Evolutionary conservation across 768 basidiomycete genomes (phyloP).

Genomic region (Brasilioporus rufonigricans): DNA sequence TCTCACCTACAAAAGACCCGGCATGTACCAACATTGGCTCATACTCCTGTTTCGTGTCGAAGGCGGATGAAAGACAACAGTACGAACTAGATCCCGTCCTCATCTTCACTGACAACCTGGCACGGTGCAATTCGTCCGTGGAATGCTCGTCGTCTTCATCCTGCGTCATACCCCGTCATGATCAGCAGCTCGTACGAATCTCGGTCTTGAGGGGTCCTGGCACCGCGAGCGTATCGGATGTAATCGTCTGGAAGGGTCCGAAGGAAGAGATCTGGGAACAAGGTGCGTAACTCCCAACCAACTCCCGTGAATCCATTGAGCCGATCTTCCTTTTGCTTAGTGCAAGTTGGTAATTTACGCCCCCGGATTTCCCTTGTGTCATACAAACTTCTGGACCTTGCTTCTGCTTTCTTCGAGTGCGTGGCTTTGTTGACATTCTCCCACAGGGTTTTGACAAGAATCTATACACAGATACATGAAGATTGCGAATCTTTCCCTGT

Average conservation of each 20-base stretch:
- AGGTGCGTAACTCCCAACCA: constrained; percentile 40
- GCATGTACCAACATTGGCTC: constrained; percentile 4
- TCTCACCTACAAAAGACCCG: constrained; percentile 2
- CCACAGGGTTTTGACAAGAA: neutral
- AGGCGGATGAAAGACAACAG: constrained; percentile 25
- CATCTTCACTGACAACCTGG: constrained; percentile 37
- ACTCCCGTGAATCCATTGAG: neutral
- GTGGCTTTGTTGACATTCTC: constrained; percentile 24
- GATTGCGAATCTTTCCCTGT: constrained; percentile 73
- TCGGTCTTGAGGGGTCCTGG: constrained; percentile 31
- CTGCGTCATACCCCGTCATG: constrained; percentile 54
- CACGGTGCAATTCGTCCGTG: constrained; percentile 40
- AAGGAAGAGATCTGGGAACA: constrained; percentile 61
- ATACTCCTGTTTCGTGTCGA: constrained; percentile 46
- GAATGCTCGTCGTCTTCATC: constrained; percentile 39
- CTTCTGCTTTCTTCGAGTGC: constrained; percentile 51
- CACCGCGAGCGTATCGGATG: constrained; percentile 22
- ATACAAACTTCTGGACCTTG: constrained; percentile 22
- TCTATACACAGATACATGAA: constrained; percentile 52
- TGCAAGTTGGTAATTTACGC: constrained; percentile 48
- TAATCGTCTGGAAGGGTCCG: constrained; percentile 76
- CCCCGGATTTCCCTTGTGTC: constrained; percentile 33
- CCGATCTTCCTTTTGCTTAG: constrained; percentile 31
- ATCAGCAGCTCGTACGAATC: constrained; percentile 56
- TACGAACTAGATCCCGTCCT: constrained; percentile 60